These are phyloP conservation scores for Pleurotus platypus DNA, from an alignment of 768 basidiomycete genomes.

Conservation along the genomic window DNA sequence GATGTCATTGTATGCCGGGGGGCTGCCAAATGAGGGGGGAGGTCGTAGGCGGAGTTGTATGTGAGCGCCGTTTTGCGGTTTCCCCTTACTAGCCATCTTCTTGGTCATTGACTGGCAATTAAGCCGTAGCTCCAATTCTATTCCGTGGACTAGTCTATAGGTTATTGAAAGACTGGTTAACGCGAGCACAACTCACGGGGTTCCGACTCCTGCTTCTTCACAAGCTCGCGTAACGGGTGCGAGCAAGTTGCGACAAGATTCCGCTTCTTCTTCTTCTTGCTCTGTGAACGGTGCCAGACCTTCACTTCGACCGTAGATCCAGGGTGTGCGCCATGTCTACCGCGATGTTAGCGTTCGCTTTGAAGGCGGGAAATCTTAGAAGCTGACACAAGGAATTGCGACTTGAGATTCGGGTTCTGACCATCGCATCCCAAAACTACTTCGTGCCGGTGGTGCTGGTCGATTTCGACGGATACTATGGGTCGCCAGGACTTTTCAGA, in stretches of 20 bases:
- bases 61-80: slow-evolving; percentile 36
- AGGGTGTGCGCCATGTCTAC: slow-evolving; percentile 35
- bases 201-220: slow-evolving; percentile 43
- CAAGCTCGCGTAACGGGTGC: slow-evolving; percentile 50
- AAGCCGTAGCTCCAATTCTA: slow-evolving; percentile 44
- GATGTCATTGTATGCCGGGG: slow-evolving; percentile 3
- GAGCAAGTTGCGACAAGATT: slow-evolving; percentile 49
- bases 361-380: not conserved
- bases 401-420: slow-evolving; percentile 64
- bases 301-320: slow-evolving; percentile 47
- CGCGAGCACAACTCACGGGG: slow-evolving; percentile 31
- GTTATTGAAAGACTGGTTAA: too few relatives aligned
- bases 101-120: slow-evolving; percentile 34
- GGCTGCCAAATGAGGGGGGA: slow-evolving; percentile 13
- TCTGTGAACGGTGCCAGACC: slow-evolving; percentile 54
- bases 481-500: slow-evolving; percentile 67
- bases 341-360: not conserved
- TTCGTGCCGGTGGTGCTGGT: slow-evolving; percentile 50
- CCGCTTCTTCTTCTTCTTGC: slow-evolving; percentile 64
- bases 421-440: slow-evolving; percentile 63
- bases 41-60: slow-evolving; percentile 13
- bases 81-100: slow-evolving; percentile 30
- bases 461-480: slow-evolving; percentile 55
- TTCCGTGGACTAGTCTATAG: too few relatives aligned
- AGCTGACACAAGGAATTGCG: slow-evolving; percentile 51